Conservation (phyloP, 225 moss, liverwort and hornwort species). For the Bryoerythrophyllum caledonicum region DNA sequence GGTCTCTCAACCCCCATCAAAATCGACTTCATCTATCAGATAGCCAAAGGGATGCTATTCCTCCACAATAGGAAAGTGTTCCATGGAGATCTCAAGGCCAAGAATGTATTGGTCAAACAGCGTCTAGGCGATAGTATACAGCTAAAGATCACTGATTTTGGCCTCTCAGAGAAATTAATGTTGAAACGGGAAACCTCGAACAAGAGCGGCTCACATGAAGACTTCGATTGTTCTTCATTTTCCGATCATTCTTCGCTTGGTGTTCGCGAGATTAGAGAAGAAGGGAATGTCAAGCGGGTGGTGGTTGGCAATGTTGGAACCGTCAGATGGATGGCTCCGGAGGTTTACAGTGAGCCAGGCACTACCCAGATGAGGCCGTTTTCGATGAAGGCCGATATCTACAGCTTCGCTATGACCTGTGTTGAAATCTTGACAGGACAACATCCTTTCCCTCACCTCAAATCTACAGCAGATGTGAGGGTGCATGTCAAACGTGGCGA, state of each 20-base stretch:
- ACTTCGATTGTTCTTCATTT: neutral
- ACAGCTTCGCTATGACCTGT: neutral
- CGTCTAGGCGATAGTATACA: neutral
- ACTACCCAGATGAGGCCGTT: neutral
- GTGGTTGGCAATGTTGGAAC: neutral
- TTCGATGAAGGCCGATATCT: neutral
- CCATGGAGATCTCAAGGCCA: neutral
- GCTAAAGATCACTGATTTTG: constrained; percentile 5
- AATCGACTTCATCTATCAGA: constrained; percentile 1
- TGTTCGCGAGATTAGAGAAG: too few relatives aligned
- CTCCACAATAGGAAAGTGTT: neutral
- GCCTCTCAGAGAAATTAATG: neutral
- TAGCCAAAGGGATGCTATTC: neutral
- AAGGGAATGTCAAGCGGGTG: too few relatives aligned
- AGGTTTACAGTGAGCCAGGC: neutral
- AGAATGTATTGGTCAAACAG: neutral
- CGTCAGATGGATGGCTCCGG: neutral
- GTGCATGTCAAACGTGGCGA: too few relatives aligned
- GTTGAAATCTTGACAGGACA: constrained; percentile 1
- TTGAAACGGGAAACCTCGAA: too few relatives aligned
- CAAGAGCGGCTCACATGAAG: too few relatives aligned
- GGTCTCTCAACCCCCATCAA: too few relatives aligned
- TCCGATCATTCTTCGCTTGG: too few relatives aligned
- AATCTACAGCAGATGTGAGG: too few relatives aligned
- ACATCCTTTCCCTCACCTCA: too few relatives aligned